Evolutionary conservation across 495 filamentous ascomycete species (phyloP).

Genomic region (Parathielavia appendiculata): DNA sequence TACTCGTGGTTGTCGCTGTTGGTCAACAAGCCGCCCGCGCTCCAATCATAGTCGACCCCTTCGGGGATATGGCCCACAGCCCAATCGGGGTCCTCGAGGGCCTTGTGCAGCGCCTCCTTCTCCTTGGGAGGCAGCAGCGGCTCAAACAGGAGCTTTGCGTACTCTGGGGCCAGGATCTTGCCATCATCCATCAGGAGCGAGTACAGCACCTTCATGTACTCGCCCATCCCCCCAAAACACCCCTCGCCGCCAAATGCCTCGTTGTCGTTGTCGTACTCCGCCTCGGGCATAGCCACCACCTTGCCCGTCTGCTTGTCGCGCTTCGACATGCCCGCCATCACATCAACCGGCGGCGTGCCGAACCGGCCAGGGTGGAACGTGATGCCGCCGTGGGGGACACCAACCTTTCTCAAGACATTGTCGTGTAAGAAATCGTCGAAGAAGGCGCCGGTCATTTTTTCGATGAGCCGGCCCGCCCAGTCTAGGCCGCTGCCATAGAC

Average conservation of each 20-base stretch:
- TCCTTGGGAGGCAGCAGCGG: slow-evolving; percentile 23
- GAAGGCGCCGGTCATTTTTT: slow-evolving; percentile 21
- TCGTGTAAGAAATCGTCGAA: slow-evolving; percentile 30
- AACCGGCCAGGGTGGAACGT: slow-evolving; percentile 30
- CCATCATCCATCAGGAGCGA: slow-evolving; percentile 33
- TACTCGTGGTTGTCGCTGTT: slow-evolving; percentile 19
- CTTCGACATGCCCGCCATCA: slow-evolving; percentile 22
- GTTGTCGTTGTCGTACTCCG: background rate
- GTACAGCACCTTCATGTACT: slow-evolving; percentile 29
- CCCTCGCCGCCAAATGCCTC: slow-evolving; percentile 34
- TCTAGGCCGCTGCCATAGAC: slow-evolving; percentile 33
- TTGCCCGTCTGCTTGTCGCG: slow-evolving; percentile 18
- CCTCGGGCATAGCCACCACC: slow-evolving; percentile 5
- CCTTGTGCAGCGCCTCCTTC: slow-evolving; percentile 20
- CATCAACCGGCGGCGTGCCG: background rate
- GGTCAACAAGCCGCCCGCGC: slow-evolving; percentile 32
- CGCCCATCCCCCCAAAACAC: slow-evolving; percentile 20
- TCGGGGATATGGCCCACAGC: slow-evolving; percentile 23
- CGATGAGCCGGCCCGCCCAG: slow-evolving; percentile 34
- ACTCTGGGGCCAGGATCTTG: slow-evolving; percentile 27
- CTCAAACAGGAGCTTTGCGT: slow-evolving; percentile 29
- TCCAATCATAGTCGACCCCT: slow-evolving; percentile 32
- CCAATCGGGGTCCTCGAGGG: slow-evolving; percentile 22
- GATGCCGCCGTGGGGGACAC: slow-evolving; percentile 7
- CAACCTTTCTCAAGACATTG: slow-evolving; percentile 27